phyloP scores from a whole-genome alignment of 2,329 filamentous ascomycete genomes.

The Podosphaera aphanis region DNA sequence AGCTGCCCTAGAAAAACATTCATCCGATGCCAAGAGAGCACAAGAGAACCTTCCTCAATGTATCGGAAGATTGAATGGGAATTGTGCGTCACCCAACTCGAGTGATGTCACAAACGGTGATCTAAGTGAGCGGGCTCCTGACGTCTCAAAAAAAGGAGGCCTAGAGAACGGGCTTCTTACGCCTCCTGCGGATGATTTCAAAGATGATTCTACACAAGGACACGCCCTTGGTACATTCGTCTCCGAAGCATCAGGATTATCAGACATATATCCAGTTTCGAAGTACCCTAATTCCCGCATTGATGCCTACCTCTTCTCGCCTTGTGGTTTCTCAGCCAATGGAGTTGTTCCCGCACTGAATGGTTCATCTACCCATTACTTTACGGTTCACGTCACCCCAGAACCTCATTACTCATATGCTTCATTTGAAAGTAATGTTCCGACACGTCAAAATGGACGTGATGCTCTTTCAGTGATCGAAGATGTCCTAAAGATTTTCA shows the following conservation, averaged over 20 bases:
- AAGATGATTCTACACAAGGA: conserved; percentile 70
- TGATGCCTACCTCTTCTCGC: conserved; percentile 88
- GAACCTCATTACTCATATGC: conserved; percentile 95
- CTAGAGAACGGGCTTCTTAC: conserved; percentile 17
- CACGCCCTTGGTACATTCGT: conserved; percentile 84
- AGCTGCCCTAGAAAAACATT: conserved; percentile 62
- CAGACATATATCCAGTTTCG: conserved; percentile 65
- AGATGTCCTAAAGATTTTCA: conserved; percentile 88
- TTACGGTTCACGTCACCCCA: conserved; percentile 93
- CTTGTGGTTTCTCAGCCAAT: conserved; percentile 93
- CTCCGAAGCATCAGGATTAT: conserved; percentile 69
- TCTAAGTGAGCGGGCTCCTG: not conserved
- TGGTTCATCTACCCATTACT: conserved; percentile 48
- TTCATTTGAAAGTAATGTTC: conserved; percentile 95
- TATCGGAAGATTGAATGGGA: not conserved
- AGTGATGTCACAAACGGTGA: not conserved
- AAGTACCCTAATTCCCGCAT: conserved; percentile 83
- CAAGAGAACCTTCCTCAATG: conserved; percentile 19
- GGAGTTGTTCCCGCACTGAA: conserved; percentile 68
- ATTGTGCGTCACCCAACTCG: not conserved
- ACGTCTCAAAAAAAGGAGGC: not conserved
- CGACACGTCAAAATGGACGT: conserved; percentile 64
- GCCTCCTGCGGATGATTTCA: conserved; percentile 33
- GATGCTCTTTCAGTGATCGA: conserved; percentile 79
- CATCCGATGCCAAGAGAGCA: conserved; percentile 41